Evolutionary conservation across 2,329 filamentous ascomycete species (phyloP), one percentile per base, ranked within the genome.

Genomic region (Aspergillus japonicus): DNA sequence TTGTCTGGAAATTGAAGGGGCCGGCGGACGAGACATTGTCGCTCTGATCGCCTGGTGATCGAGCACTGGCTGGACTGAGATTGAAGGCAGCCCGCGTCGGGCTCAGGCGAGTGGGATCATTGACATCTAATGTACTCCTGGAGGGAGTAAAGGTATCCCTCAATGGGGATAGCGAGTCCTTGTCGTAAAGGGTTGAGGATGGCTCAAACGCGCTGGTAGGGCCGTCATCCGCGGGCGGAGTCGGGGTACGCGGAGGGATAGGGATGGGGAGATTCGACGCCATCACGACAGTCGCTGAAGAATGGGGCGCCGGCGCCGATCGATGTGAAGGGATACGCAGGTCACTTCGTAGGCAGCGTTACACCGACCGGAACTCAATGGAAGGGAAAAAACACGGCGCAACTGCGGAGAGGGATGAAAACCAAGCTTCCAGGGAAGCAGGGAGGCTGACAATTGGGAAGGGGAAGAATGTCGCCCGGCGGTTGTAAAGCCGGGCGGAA

Each of bases 1-100:
- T 88, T 1, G 94, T 90, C 78, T 96, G 87, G 77, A 98, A 98
- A 78, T 98, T 98, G 85, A 99, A 98, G 0, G 94, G 94, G 44
- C 76, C 76, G 11, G 73, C 76, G 11, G 73, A 70, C n/a, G 73
- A 65, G 48, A 72, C 71, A 64, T 73, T 69, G 56, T 76, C 73
- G 54, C 66, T 67, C 58, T 69, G 64, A 52, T 69, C 67, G 67
- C 70, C 69, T 29, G 70, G 65, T 44, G 65, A 61, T 23, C 64
- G 61, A 47, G 67, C 62, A 58, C 77, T 72, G 60, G 67, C 61
- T 12, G 75, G 66, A 55, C 64, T 72, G 33, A 73, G 65, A 54
- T 69, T 74, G 64, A 78, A 77, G 5, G 75, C 65, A 1, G 74
- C 64, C 35, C 69, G 72, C 14, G 70, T 72, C 50, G 76, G 72